Base-by-base conservation (phyloP, 2,329 filamentous ascomycete species). In the Cladorrhinum sp. region DNA sequence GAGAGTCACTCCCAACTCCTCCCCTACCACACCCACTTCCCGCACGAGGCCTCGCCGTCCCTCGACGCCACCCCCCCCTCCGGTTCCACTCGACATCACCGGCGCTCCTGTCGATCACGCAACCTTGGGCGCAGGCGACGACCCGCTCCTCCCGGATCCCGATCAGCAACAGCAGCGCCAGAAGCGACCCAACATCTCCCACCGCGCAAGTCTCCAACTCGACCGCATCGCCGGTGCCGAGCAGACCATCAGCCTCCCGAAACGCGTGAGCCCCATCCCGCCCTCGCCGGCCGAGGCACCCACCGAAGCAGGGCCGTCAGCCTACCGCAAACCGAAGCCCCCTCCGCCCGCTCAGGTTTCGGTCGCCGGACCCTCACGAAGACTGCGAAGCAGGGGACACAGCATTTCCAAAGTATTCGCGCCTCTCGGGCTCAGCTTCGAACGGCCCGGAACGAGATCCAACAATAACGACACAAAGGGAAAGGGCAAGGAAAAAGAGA, bases 61-160 rank as follows among this genome's bases (percentile, higher is more conserved):
- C 16, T 85, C 82, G 14, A 81, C 80, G 16, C 83, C 83, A 16
- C 80, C 80, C 5, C 80, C 79, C 39, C 82, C 83, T 10, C 67
- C 80, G 5, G 72, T 85, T 8, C 82, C 81, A 14, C 74, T 85
- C 33, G 73, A 77, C 65, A 65, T 73, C 26, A 73, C 72, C 14
- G 69, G 71, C 62, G 66, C 74, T 67, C 69, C 73, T 2, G 64
- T 71, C 54, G 76, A 80, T 57, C 73, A 73, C 21, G 64, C 71
- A 55, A 74, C 5, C n/a, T 28, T 14, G 5, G 75, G 75, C 16
- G 73, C 77, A 18, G 77, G 78, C 67, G 77, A 82, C 59, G 80
- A 78, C 60, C 82, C 82, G 6, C 77, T 85, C 8, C 75, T 85
- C 39, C 78, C 78, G 0, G 76, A 82, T 3, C 72, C 79, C 14